phyloP scores from a whole-genome alignment of 768 basidiomycete species.

The Myochromella boudieri region DNA sequence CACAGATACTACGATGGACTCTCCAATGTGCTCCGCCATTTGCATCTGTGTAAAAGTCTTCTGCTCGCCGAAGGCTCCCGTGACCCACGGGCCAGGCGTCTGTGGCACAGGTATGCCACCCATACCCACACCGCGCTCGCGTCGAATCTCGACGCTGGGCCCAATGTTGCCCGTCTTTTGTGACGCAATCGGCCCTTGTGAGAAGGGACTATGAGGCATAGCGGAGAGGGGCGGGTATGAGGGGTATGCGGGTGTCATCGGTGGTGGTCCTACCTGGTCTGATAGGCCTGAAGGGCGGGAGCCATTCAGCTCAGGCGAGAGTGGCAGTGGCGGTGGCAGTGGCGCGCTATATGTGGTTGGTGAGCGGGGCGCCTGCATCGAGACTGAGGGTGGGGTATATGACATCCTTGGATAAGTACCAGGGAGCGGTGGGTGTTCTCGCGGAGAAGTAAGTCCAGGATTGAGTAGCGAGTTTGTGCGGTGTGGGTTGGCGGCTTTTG shows the following conservation, averaged over 20 bases:
- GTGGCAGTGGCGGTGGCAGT: conserved; percentile 35
- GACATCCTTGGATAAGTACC: conserved; percentile 26
- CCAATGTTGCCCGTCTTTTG: conserved; percentile 50
- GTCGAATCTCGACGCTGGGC: conserved; percentile 63
- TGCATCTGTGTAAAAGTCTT: conserved; percentile 29
- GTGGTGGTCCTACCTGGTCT: conserved; percentile 32
- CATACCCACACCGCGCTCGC: conserved; percentile 49
- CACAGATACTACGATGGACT: conserved; percentile 71
- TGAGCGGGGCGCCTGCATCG: conserved; percentile 39
- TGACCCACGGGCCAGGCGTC: conserved; percentile 57
- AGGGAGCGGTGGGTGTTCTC: conserved; percentile 24
- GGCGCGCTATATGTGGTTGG: conserved; percentile 58
- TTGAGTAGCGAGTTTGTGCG: conserved; percentile 23
- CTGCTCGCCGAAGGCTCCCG: conserved; percentile 42
- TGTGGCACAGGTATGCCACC: conserved; percentile 37
- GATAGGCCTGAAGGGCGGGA: conserved; percentile 5
- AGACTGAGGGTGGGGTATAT: conserved; percentile 33
- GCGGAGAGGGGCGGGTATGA: conserved; percentile 54
- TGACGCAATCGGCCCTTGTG: conserved; percentile 54
- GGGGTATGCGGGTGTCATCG: conserved; percentile 70
- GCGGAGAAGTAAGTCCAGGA: conserved; percentile 14
- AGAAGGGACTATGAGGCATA: conserved; percentile 50
- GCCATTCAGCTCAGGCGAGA: conserved; percentile 6
- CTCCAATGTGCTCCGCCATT: conserved; percentile 37
- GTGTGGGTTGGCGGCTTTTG: conserved; percentile 18